phyloP scores from a whole-genome alignment of 2,329 filamentous ascomycete genomes.

The Stachybotrys chlorohalonatus region DNA sequence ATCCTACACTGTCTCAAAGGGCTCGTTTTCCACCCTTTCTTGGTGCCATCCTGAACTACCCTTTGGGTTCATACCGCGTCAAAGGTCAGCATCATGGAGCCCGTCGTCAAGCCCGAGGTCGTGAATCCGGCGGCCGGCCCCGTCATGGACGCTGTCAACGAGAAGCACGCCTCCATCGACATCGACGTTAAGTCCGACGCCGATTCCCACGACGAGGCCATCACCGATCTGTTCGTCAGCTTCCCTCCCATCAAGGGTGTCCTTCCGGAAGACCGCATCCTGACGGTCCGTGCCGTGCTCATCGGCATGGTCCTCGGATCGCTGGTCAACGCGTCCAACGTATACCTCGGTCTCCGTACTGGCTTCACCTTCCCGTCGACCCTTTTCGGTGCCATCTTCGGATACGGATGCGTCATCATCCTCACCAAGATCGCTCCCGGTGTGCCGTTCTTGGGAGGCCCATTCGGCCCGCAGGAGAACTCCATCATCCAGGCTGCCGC shows the following conservation, averaged over 20 bases:
- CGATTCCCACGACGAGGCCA: constrained; percentile 14
- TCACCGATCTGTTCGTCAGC: constrained; percentile 28
- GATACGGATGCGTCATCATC: constrained; percentile 47
- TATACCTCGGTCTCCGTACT: constrained; percentile 49
- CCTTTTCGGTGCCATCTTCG: constrained; percentile 47
- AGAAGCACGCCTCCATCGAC: constrained; percentile 14
- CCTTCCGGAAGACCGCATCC: constrained; percentile 34
- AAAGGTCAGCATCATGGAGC: background rate
- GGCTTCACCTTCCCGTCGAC: constrained; percentile 40
- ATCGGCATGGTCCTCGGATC: constrained; percentile 47
- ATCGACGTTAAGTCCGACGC: constrained; percentile 18
- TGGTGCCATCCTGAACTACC: no score
- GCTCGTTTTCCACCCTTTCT: no score
- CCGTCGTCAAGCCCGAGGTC: background rate
- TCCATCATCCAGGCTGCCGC: constrained; percentile 52
- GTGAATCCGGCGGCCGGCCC: background rate
- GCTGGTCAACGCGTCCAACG: constrained; percentile 52
- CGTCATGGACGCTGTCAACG: constrained; percentile 4
- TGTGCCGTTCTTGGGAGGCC: constrained; percentile 42
- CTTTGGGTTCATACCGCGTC: no score
- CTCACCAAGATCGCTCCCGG: constrained; percentile 38
- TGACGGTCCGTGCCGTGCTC: constrained; percentile 47
- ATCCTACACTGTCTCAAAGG: no score
- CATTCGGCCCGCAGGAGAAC: constrained; percentile 53
- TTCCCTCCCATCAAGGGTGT: constrained; percentile 31